These are phyloP conservation scores for Lolium perenne DNA, from an alignment of 176 grass and related monocot genomes.

Conservation along the genomic window DNA sequence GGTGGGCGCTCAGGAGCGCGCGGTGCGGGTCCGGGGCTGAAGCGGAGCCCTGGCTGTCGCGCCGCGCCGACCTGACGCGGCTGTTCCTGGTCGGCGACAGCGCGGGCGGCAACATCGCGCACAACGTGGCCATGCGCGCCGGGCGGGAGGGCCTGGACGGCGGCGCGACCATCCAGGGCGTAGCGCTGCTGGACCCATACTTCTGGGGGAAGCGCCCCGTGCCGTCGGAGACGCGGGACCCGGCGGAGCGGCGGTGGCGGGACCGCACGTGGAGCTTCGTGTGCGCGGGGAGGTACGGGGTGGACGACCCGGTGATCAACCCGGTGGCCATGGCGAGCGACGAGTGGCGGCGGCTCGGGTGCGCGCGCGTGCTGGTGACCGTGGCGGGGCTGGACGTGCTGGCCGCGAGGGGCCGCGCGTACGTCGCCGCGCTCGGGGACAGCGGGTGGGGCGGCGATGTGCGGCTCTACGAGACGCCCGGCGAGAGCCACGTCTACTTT, in stretches of 20 bases:
- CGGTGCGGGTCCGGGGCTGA: not conserved
- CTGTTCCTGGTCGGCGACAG: conserved; percentile 70
- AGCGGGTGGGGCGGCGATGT: conserved; percentile 58
- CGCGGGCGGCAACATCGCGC: conserved; percentile 71
- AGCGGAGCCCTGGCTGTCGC: conserved; percentile 57
- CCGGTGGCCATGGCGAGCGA: conserved; percentile 46
- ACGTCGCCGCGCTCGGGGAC: conserved; percentile 44
- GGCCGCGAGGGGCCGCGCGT: conserved; percentile 51
- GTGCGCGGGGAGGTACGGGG: conserved; percentile 42
- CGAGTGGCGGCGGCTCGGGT: conserved; percentile 44
- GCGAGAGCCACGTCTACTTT: conserved; percentile 69
- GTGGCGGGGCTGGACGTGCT: conserved; percentile 63
- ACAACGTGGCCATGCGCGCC: conserved; percentile 58
- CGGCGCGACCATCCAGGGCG: conserved; percentile 41
- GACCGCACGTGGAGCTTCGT: conserved; percentile 59
- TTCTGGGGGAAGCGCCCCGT: conserved; percentile 64
- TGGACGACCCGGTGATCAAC: conserved; percentile 70
- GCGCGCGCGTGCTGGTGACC: conserved; percentile 60
- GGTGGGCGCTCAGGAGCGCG: conserved; percentile 50
- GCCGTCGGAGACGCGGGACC: conserved; percentile 55
- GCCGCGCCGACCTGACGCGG: conserved; percentile 41
- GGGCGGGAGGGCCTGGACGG: conserved; percentile 38
- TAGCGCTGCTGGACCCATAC: conserved; percentile 64
- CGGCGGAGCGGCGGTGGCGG: not conserved
- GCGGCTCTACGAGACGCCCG: conserved; percentile 61